These are phyloP conservation scores for Hymenoscyphus repandus DNA, from an alignment of 2,329 filamentous ascomycete genomes.

Conservation along the genomic window DNA sequence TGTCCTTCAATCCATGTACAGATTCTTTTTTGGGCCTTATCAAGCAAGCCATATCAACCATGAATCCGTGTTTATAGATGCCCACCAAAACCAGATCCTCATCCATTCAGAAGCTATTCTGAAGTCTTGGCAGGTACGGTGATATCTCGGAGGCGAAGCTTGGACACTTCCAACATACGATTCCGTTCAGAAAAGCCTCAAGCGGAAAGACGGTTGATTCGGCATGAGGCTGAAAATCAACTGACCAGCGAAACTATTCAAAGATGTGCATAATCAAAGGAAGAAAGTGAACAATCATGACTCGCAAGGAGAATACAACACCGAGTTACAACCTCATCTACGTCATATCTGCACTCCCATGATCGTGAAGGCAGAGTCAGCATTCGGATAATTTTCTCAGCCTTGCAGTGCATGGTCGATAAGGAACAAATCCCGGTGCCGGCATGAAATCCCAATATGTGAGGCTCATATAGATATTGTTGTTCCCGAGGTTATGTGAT, in stretches of 20 bases:
- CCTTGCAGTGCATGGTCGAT: no score
- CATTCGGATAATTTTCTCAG: background rate
- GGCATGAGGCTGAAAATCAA: slow-evolving; percentile 3
- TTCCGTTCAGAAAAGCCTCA: background rate
- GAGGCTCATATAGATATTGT: no score
- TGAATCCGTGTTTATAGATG: background rate
- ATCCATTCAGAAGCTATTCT: slow-evolving; percentile 13
- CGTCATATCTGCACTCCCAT: background rate
- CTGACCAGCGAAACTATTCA: background rate
- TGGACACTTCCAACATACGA: slow-evolving; percentile 1
- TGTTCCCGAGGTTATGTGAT: no score
- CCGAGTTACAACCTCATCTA: background rate
- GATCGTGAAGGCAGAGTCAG: background rate
- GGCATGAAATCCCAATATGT: no score
- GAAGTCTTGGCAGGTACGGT: slow-evolving; percentile 18
- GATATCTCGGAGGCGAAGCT: slow-evolving; percentile 17
- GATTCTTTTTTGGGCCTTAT: background rate
- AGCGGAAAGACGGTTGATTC: slow-evolving; percentile 2
- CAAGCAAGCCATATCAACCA: background rate
- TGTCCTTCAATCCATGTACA: background rate
- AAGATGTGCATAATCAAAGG: background rate
- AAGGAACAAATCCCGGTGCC: no score
- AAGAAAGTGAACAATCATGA: background rate
- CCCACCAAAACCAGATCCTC: slow-evolving; percentile 5
- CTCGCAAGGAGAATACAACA: background rate